Evolutionary conservation across 2,329 filamentous ascomycete species (phyloP).

Genomic region (Ophiostoma pallidulum): DNA sequence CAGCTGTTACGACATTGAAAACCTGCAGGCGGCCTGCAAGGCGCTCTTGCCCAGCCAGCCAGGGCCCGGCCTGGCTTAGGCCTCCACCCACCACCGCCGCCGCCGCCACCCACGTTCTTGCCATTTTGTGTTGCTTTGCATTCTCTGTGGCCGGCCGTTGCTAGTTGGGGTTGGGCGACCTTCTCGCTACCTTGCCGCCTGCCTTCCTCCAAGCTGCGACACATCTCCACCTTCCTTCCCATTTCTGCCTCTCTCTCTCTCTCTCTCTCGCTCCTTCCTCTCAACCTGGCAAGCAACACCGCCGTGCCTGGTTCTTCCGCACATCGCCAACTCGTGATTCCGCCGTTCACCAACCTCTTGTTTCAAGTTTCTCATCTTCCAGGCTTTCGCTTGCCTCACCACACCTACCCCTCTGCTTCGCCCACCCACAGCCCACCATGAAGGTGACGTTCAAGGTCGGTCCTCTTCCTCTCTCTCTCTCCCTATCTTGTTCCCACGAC

Average conservation of each 20-base stretch:
- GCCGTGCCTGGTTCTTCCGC: neutral
- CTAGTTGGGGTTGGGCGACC: too few species aligned
- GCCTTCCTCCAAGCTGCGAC: neutral
- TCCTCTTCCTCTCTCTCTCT: neutral
- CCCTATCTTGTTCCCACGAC: too few species aligned
- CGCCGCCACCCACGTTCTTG: too few species aligned
- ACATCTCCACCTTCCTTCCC: neutral
- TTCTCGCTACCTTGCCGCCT: neutral
- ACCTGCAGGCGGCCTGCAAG: neutral
- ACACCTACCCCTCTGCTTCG: neutral
- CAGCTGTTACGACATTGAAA: slow-evolving; percentile 9
- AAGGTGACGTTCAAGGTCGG: slow-evolving; percentile 60
- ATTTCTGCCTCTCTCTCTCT: neutral
- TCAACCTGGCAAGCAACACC: neutral
- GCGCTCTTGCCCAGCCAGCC: neutral
- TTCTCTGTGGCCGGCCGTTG: too few species aligned
- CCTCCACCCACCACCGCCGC: neutral
- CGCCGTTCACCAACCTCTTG: neutral
- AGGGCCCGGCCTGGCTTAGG: neutral
- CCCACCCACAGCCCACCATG: slow-evolving; percentile 39
- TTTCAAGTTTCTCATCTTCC: neutral
- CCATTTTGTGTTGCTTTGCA: too few species aligned
- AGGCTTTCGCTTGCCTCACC: neutral
- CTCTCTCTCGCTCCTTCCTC: neutral
- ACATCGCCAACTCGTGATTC: neutral